phyloP scores from a whole-genome alignment of 768 basidiomycete genomes.

The Mycena kentingensis region DNA sequence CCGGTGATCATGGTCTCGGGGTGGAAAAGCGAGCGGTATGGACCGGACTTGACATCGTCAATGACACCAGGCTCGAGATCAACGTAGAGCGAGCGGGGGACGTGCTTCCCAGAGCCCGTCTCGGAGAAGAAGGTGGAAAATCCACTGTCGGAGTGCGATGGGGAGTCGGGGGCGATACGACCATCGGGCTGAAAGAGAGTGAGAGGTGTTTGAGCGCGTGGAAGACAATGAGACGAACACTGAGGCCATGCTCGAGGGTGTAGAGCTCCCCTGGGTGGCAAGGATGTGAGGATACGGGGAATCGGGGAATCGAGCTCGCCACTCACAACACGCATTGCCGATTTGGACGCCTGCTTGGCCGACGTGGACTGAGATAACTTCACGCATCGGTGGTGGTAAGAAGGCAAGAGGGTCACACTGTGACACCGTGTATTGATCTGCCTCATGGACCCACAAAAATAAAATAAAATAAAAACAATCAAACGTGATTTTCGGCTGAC shows the following conservation, averaged over 20 bases:
- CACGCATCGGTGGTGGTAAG: constrained; percentile 59
- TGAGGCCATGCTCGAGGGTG: constrained; percentile 97
- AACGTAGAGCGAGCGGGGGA: constrained; percentile 96
- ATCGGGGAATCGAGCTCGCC: constrained; percentile 25
- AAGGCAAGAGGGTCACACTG: neutral
- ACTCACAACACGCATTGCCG: constrained; percentile 98
- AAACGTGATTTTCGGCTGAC: too few relatives aligned
- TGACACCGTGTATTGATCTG: neutral
- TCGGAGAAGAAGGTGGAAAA: constrained; percentile 99
- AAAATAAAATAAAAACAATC: too few relatives aligned
- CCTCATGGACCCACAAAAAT: too few relatives aligned
- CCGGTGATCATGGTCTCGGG: constrained; percentile 98
- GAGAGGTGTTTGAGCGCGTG: constrained; percentile 1
- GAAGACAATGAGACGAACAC: constrained; percentile 56
- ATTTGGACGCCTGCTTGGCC: constrained; percentile 98
- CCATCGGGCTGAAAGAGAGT: constrained; percentile 79
- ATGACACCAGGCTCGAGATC: constrained; percentile 98
- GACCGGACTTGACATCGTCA: constrained; percentile 94
- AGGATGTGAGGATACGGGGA: constrained; percentile 35
- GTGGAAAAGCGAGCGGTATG: constrained; percentile 97
- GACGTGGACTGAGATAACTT: constrained; percentile 98
- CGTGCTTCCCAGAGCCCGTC: constrained; percentile 94
- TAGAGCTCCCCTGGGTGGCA: constrained; percentile 87
- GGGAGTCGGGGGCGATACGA: constrained; percentile 78
- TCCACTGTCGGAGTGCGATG: constrained; percentile 79